Evolutionary conservation across 2,329 filamentous ascomycete species (phyloP), one percentile per base, ranked within the genome.

Genomic region (Fusarium staphyleae): DNA sequence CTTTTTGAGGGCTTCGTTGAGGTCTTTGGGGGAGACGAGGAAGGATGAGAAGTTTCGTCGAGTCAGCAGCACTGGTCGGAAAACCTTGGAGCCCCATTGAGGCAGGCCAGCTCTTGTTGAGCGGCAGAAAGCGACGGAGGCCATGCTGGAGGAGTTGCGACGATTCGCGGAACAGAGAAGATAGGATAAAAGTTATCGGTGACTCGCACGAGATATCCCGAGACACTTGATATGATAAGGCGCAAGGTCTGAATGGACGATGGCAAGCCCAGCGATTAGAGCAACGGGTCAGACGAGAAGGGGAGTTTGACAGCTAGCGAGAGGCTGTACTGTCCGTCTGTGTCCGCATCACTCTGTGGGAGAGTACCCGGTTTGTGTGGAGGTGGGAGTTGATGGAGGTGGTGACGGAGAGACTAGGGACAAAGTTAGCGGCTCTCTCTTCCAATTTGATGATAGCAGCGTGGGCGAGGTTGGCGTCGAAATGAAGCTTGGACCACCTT

Each of bases 1-100:
- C 76, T 88, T 89, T 74, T 89, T 87, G 44, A 99, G 82, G 44
- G 92, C 93, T 62, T 89, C 84, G 69, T 88, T 77, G 51, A 98
- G 87, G 75, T 97, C 88, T 57, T 86, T 83, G 1, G 95, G 93
- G 2, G 90, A 88, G 69, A 99, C 88, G 58, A 98, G 81, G 74
- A 96, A 98, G 48, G 88, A 90, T 54, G 87, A 88, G 70, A 96
- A 87, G 55, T 63, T 71, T 49, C 72, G 67, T 14, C 65, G 61
- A 30, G 59, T 59, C 24, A 67, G 44, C 49, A 72, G 63, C 47
- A 50, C 55, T 55, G 72, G 62, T 52, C 68, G 70, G 54, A 68
- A 69, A 43, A 66, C 62, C 44, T 66, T 72, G 43, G 71, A 60
- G 54, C 65, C 66, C 56, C 72, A 74, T 62, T 74, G 73, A 37